Percentiles rank a stretch among this genome's conserved stretches.
Evolutionary conservation across 352 stramenopile species (phyloP).

Genomic region (Phytophthora citrophthora): DNA sequence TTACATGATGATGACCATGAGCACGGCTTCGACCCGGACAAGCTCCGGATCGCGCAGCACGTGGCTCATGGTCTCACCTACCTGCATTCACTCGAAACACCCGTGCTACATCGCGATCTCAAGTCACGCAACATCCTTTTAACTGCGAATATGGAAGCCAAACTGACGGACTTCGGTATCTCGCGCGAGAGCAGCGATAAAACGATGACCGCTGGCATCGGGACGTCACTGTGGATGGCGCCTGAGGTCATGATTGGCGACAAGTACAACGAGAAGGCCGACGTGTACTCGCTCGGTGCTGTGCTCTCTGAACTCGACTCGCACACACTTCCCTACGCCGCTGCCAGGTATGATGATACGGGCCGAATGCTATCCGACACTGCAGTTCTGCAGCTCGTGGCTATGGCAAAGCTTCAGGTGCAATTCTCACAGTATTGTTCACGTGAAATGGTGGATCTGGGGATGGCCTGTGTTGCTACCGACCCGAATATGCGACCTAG

Average conservation of each 20-base stretch:
- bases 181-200: background rate
- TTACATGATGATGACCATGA: slow-evolving; percentile 2
- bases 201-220: slow-evolving; percentile 5
- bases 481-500: background rate
- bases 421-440: background rate
- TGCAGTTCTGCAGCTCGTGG: background rate
- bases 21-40: background rate
- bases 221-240: slow-evolving; percentile 3
- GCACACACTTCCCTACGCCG: background rate
- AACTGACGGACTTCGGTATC: slow-evolving; percentile 1
- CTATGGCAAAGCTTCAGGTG: slow-evolving; percentile 1
- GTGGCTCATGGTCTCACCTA: background rate
- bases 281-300: slow-evolving; percentile 2
- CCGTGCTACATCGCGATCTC: background rate
- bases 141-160: background rate
- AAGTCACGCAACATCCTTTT: slow-evolving; percentile 1
- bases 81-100: background rate
- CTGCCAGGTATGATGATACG: background rate
- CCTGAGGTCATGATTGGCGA: slow-evolving; percentile 14
- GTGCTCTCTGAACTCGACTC: slow-evolving; percentile 1
- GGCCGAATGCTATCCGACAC: background rate
- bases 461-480: background rate
- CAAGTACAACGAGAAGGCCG: slow-evolving; percentile 2
- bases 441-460: background rate
- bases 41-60: background rate